phyloP scores from a whole-genome alignment of 495 filamentous ascomycete species.

The Penicillium subrubescens region DNA sequence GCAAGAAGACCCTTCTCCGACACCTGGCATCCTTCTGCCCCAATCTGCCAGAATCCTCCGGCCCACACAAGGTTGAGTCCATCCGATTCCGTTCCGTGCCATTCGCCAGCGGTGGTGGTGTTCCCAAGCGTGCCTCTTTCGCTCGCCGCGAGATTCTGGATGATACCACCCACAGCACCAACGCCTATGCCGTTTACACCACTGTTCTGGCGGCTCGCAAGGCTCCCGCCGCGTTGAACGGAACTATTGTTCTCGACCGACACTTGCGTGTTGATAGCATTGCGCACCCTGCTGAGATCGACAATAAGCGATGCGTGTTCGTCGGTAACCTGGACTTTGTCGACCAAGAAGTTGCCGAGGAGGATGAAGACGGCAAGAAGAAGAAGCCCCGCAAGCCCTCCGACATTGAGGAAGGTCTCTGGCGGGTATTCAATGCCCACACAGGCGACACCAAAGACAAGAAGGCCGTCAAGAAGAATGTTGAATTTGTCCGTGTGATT shows the following conservation, averaged over 20 bases:
- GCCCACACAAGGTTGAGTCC: constrained; percentile 75
- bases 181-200: constrained; percentile 90
- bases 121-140: constrained; percentile 89
- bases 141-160: constrained; percentile 80
- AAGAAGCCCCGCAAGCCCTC: constrained; percentile 70
- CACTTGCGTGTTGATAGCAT: constrained; percentile 90
- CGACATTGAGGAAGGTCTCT: constrained; percentile 94
- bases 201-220: constrained; percentile 71
- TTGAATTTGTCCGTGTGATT: constrained; percentile 93
- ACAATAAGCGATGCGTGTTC: constrained; percentile 90
- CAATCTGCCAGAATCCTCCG: constrained; percentile 43
- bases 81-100: constrained; percentile 92
- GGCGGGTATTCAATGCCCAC: constrained; percentile 72
- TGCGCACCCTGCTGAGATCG: constrained; percentile 79
- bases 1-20: constrained; percentile 71
- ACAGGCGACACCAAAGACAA: constrained; percentile 48
- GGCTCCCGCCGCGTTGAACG: constrained; percentile 78
- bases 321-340: constrained; percentile 96
- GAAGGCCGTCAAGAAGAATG: constrained; percentile 60
- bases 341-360: constrained; percentile 68
- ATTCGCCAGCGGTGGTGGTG: constrained; percentile 64
- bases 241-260: constrained; percentile 77
- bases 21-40: constrained; percentile 64
- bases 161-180: constrained; percentile 87
- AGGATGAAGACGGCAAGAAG: constrained; percentile 60